Base-by-base conservation (phyloP, 805 yeast species). In the Candida xiaguanensis region DNA sequence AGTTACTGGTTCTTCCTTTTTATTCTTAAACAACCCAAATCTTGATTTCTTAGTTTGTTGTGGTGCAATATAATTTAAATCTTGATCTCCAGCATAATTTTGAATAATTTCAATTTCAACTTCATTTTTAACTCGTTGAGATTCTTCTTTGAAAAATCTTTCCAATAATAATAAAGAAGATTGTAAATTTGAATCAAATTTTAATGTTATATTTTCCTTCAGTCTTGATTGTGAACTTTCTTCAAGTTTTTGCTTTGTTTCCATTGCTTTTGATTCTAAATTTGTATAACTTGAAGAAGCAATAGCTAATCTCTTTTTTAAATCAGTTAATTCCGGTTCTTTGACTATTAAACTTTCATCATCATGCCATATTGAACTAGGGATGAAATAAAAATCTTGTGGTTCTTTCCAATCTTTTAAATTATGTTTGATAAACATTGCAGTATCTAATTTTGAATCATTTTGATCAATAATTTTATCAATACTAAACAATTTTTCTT, bases 301-400 rank as follows among this genome's bases (percentile, higher is more conserved):
- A 17, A 50, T 43, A 43, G 75, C 75, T 43, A 85, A 62, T 38
- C 64, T 63, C 41, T 68, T 65, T 54, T 76, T 79, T 53, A 85
- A 62, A 28, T 74, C 77, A 5, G 74, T 67, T 38, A 82, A 62
- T 52, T 80, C 86, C 5, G 70, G 73, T 30, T 75, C 80, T 31
- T 75, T 73, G 4, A 74, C 67, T 1, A 79, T 73, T 52, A 85
- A 73, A 25, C 75, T 66, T 47, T 88, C 96, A 60, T 93, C 97
- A 54, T 93, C 99, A 61, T 91, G 98, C 99, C 99, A 93, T 30
- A 93, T 82, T 22, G 89, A 81, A 18, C 95, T 82, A 1, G 98
- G 96, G 46, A 85, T 75, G 53, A 85, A 93, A 48, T 78, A 72
- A 55, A 85, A 87, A 63, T 91, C 98, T 5, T 67, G 68, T 1